Evolutionary conservation across 805 yeast genomes (phyloP), one percentile per base, ranked within the genome.

Genomic region (Jamesozyma hellenica): DNA sequence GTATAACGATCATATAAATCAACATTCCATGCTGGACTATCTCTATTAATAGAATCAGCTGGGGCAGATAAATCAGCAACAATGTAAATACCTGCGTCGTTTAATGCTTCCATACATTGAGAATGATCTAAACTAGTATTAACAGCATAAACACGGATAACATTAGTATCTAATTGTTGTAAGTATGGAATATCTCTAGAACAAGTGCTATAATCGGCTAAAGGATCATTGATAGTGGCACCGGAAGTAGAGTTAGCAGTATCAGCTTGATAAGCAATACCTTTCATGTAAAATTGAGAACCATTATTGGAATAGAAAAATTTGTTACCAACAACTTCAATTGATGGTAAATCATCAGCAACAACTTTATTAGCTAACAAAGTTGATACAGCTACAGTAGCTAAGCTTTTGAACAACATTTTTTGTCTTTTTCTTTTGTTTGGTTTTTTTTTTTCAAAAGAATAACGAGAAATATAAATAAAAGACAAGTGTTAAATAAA

Each of bases 51-150:
- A 39, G 87, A 75, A 15, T 60, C 42, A 39, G 62, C 67, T 48
- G 90, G 90, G 59, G 79, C 74, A 19, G 87, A 71, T 55, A 82
- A 68, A 65, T 82, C 94, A 33, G 88, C 87, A 67, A 82, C 73
- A 38, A 82, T 79, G 51, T 82, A 82, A 56, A 82, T 82, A 50
- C 86, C 88, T 33, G 87, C 87, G 39, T 78, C 83, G 45, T 69
- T 67, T 50, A 82, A 66, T 49, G 74, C 61, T 26, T 64, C 36
- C 86, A 82, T 77, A 71, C 92, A 82, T 37, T 69, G 71, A 38
- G 72, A 60, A 63, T 82, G 92, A 59, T 81, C 83, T 45, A 65
- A 52, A 31, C 72, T 54, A n/a, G 71, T 65, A 65, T 82, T 75
- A 40, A 82, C 64, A 33, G 90, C 86, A 56, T 82, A 82, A 28